Base-by-base conservation (phyloP, 176 grass and related monocot species). In the Guadua angustifolia region DNA sequence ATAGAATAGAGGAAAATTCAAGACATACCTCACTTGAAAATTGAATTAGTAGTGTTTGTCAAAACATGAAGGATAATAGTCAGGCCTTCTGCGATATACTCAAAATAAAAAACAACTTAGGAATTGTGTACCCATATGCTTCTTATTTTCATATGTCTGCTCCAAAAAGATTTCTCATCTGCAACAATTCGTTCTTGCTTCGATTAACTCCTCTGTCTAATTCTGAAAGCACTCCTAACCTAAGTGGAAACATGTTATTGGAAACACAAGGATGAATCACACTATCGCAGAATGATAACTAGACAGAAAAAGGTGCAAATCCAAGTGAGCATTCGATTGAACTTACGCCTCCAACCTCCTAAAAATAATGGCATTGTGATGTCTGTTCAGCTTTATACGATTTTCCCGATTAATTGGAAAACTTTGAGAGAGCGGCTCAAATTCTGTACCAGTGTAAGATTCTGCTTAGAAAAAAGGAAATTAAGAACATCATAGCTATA, bases 131-230 rank as follows among this genome's bases (percentile, higher is more conserved):
- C 74, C 74, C 51, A 77, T 77, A 60, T 77, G 49, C 39, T 77
- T 89, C 71, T 79, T 78, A 77, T 63, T 85, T 89, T 89, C 77
- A 36, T 36, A 36, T 85, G 69, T 85, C 77, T 59, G 77, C n/a
- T 32, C 88, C 81, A 40, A 85, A 89, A 79, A 81, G n/a, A 47
- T 85, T 69, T 49, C 73, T 85, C 50, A 29, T 89, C 58, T 38
- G 45, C 65, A 79, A 65, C 32, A 85, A 50, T 46, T 89, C 88
- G 7, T 25, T 5, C 3, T 46, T 76, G 29, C 85, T 77, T 69
- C 64, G 75, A 69, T 19, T 53, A 75, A 77, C 69, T 43, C 88
- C 77, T 55, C 6, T 85, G 18, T 85, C 88, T 49, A 77, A 80
- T 58, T 69, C 50, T 11, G 88, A 80, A 19, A 89, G 46, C 60